Conservation (phyloP, 2,329 filamentous ascomycete species). For the Fusarium neocosmosporiellum region DNA sequence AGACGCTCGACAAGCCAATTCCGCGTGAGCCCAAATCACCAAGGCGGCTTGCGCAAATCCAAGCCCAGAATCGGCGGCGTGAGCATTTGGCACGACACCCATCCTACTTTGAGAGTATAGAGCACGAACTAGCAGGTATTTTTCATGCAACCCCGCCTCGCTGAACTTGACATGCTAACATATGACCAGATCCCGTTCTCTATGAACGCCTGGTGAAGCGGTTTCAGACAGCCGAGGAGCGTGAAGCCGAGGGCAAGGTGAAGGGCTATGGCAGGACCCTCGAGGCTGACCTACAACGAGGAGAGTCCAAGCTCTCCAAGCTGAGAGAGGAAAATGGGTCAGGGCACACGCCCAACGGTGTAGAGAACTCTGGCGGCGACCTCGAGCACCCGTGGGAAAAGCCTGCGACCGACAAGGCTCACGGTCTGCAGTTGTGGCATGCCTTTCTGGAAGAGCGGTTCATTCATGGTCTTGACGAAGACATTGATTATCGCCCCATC, state of each 20-base stretch:
- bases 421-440: conserved; percentile 76
- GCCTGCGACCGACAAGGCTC: conserved; percentile 61
- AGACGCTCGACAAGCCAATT: conserved; percentile 49
- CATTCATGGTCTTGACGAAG: conserved; percentile 76
- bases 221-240: conserved; percentile 79
- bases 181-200: conserved; percentile 74
- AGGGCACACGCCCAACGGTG: background rate
- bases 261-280: conserved; percentile 85
- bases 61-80: conserved; percentile 79
- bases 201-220: conserved; percentile 84
- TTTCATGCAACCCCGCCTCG: background rate
- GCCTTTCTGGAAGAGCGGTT: conserved; percentile 81
- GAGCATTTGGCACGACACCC: conserved; percentile 80
- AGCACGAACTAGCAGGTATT: conserved; percentile 66
- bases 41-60: conserved; percentile 59
- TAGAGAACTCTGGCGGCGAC: conserved; percentile 29
- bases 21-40: conserved; percentile 59
- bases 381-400: conserved; percentile 53
- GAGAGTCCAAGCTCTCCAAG: conserved; percentile 78
- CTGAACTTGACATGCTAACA: conserved; percentile 14
- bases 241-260: conserved; percentile 75
- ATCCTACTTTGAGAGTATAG: conserved; percentile 72
- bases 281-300: conserved; percentile 80
- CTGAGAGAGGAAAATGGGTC: conserved; percentile 35
- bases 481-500: conserved; percentile 80